Base-by-base conservation (phyloP, 495 filamentous ascomycete species). In the Daldinia concentrica region DNA sequence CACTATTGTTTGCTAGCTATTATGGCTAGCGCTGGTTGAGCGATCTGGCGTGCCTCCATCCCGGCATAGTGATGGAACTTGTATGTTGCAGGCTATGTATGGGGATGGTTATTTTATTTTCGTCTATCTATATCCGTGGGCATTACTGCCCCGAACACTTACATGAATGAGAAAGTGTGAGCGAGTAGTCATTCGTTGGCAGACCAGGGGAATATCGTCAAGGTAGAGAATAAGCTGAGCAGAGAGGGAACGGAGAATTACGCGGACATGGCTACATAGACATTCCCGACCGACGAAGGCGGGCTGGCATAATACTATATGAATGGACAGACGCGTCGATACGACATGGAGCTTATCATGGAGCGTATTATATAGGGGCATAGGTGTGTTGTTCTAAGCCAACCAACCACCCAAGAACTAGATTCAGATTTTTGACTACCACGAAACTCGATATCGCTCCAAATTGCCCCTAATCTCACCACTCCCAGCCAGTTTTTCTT, bases 231-330 rank as follows among this genome's bases (percentile, higher is more conserved):
- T 45, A 7, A 7, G 41, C 17, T 14, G 43, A 48, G 43, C 7
- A 24, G 43, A 24, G 17, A 48, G 2, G 19, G 19, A 48, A 17
- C 17, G 43, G 34, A 36, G 34, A 26, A 56, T 58, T 64, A 65
- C 63, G 59, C 63, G 63, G 64, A 64, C 50, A 67, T 58, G 58
- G 27, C 54, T 72, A 66, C 63, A 72, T 72, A 72, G 63, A 72
- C 24, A 37, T n/a, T 27, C 45, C 50, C 48, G 48, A 30, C 30
- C 48, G 17, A 32, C 34, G n/a, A 27, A 54, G 15, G 15, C 34
- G 54, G 63, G 54, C 58, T 61, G 43, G 68, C 56, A 52, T 66
- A 66, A 54, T 54, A 58, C 34, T 37, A 72, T 67, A 72, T 48
- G 63, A 71, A 72, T 56, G 56, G 34, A 63, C 37, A 56, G 26